Conservation (phyloP, 2,329 filamentous ascomycete genomes). For the Neopestalotiopsis sp. region DNA sequence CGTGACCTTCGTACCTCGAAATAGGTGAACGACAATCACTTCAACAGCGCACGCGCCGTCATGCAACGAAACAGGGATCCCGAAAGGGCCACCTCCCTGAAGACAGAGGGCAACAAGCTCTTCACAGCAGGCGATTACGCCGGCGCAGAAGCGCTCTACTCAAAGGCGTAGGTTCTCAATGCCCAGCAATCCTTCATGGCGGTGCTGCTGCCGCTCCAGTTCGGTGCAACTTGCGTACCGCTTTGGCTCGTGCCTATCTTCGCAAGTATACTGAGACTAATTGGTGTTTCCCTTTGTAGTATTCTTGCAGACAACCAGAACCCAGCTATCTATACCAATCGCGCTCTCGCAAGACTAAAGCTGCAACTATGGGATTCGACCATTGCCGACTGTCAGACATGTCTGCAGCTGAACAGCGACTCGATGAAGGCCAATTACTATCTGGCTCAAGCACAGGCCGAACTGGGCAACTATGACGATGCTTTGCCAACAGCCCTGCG, state of each 20-base stretch:
- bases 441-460: constrained; percentile 82
- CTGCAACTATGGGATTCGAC: constrained; percentile 75
- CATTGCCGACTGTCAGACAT: constrained; percentile 77
- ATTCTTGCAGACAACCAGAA: constrained; percentile 10
- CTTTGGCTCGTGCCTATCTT: no score
- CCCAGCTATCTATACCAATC: constrained; percentile 84
- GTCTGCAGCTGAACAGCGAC: constrained; percentile 68
- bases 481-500: constrained; percentile 72
- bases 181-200: not conserved
- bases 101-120: constrained; percentile 46
- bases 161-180: constrained; percentile 60
- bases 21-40: not conserved
- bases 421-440: constrained; percentile 86
- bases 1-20: not conserved
- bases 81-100: constrained; percentile 17
- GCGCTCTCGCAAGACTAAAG: constrained; percentile 81
- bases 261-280: not conserved
- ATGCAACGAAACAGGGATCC: constrained; percentile 13
- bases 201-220: not conserved
- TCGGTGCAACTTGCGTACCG: no score
- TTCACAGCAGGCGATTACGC: constrained; percentile 59
- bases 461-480: constrained; percentile 72
- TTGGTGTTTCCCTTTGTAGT: not conserved
- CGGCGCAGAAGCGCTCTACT: constrained; percentile 57
- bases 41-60: not conserved